Evolutionary conservation across 1,284 basidiomycete species (phyloP), one percentile per base, ranked within the genome.

Genomic region (Bjerkandera adusta): DNA sequence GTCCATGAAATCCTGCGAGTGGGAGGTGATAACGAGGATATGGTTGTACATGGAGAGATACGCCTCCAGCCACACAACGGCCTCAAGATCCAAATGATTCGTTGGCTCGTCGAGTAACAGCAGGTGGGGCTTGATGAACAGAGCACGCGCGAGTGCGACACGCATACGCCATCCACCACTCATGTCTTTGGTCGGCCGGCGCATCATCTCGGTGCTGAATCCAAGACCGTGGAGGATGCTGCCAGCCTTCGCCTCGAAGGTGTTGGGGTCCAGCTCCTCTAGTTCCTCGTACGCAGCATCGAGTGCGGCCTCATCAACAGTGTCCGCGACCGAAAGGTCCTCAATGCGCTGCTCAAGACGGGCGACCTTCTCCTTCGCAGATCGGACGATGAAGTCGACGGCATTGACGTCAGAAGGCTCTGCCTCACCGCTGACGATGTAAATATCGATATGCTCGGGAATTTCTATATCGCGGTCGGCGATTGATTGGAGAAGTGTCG

Each of bases 1-100:
- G 72, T 98, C 96, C 92, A 98, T 95, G 76, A 98, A 98, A 74
- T 98, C 96, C 67, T 93, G 89, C 39, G 95, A 97, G 75, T 98
- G 96, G 48, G 90, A 93, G 25, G 92, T 95, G 71, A 93, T 86
- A 62, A 97, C 90, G 56, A 99, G 81, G 65, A 98, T 98, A 68
- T 98, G 94, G 75, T 97, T 97, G 75, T 98, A 99, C 39, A 92
- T 97, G 37, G 92, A 91, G 36, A 98, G 77, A 71, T 98, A 98
- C 11, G 95, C 96, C 69, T 99, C 96, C 47, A 99, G 77, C 96
- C 96, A 99, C 49, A 98, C 96, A 57, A 99, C 96, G 45, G 96
- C 96, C 55, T 95, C 95, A 47, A 97, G 75, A 76, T 98, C 95
- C 68, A 97, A 78, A 65, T 93, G 91, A 67, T 93, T 93, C 26